Base-by-base conservation (phyloP, 805 yeast species). In the Babjeviella inositovora region DNA sequence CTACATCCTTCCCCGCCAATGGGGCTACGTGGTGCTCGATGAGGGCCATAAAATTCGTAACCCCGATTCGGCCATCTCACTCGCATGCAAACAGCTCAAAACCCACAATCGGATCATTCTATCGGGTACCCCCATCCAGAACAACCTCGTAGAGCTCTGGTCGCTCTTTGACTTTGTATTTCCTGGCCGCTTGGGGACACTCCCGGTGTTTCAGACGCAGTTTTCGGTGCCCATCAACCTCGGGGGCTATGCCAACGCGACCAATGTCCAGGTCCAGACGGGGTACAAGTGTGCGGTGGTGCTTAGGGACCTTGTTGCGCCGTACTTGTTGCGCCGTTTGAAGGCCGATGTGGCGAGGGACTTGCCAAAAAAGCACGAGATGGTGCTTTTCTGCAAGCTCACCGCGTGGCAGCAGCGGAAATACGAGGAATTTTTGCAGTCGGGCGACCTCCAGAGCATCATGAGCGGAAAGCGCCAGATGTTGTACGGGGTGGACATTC, bases 191-290 rank as follows among this genome's bases (percentile, higher is more conserved):
- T 50, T 90, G 12, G 98, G 98, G 0, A 90, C 98, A 0, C 52
- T 90, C 13, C 98, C 98, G 0, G 87, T 90, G 0, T 90, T 90
- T 37, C 93, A 85, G 45, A 76, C 66, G 25, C 95, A 90, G 43
- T 90, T 90, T 44, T 76, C 93, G 3, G 57, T 73, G 5, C 98
- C 98, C 0, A 90, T 90, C 21, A 87, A 84, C 39, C 62, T 80
- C 42, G 98, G 98, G n/a, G 98, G 98, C 0, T 90, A 90, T 48
- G 94, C 98, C 2, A 90, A 87, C 51, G 97, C 98, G 0, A 71
- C 92, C 2, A 90, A 90, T 42, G 67, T 90, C 3, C 96, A 90
- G 42, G 97, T 90, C 0, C 96, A 87, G 41, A 74, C 96, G 1
- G 95, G 96, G 2, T 85, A 81, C 41, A 82, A 82, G 42, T 90